Evolutionary conservation across 163 green algal genomes (phyloP).

Genomic region (Smithsoniella earleae): DNA sequence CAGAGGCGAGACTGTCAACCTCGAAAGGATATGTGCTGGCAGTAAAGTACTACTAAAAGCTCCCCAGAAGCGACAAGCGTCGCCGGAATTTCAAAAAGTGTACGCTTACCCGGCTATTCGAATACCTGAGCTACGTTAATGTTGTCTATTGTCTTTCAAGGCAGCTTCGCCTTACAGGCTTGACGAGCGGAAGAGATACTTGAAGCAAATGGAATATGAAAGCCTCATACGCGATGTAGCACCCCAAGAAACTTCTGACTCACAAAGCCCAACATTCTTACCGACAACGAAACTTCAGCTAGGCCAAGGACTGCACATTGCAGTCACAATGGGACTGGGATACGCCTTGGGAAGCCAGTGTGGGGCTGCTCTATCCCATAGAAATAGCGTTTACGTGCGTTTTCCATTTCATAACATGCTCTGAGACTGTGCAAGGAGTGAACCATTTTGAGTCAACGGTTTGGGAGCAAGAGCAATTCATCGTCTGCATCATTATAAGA

Average conservation of each 20-base stretch:
- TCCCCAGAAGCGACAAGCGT: conserved; percentile 2
- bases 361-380: neutral
- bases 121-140: no score
- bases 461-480: no score
- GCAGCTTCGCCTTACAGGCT: conserved; percentile 8
- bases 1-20: neutral
- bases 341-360: conserved; percentile 23
- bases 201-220: neutral
- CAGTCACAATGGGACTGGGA: conserved; percentile 26
- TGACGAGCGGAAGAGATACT: neutral
- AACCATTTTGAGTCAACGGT: no score
- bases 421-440: no score
- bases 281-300: conserved; percentile 25
- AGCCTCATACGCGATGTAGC: conserved; percentile 6
- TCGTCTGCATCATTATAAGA: no score
- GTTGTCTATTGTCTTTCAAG: no score
- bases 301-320: conserved; percentile 13
- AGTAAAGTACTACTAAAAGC: neutral
- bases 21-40: neutral
- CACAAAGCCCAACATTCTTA: no score
- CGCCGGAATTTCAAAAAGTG: neutral
- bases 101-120: neutral
- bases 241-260: no score
- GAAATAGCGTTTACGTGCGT: no score
- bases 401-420: no score